Evolutionary conservation across 352 stramenopile species (phyloP), one percentile per base, ranked within the genome.

Genomic region (Pythium plurisporium): DNA sequence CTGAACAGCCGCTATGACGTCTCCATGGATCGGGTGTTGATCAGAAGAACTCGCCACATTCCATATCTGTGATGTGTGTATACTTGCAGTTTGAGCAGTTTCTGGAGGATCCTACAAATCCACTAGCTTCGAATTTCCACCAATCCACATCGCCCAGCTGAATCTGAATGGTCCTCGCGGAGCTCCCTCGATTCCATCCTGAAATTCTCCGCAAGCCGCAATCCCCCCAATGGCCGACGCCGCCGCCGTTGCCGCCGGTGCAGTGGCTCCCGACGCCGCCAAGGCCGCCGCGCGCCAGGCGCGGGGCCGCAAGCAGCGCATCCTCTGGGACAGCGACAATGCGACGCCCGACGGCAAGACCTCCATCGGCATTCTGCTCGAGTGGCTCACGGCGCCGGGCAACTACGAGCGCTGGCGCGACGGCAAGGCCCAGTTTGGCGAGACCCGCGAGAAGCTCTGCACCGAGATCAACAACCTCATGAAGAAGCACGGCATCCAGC

Each of bases 261-360:
- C 47, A 4, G 17, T 27, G 22, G 42, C 14, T 5, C 31, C 31
- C 47, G 47, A 54, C 14, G 34, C 23, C 19, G 31, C 23, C 46
- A 44, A 23, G 7, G 53, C 42, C 25, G 36, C 50, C 10, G 48
- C 40, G 31, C 62, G 62, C 33, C 38, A 43, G 3, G 29, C 57
- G 29, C 73, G 73, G 6, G 46, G 52, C 49, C 62, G 62, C 57
- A 65, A 80, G 49, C 80, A 88, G 64, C 80, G 80, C 44, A 84
- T 90, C 48, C 74, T 90, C 30, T 90, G 80, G 80, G 80, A 90
- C 59, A 87, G 74, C 48, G 80, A 90, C 67, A 86, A 59, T 42
- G 63, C 65, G 20, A 80, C 72, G 44, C 70, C 72, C 38, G 80
- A 72, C 41, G 77, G 80, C 62, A 90, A 88, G 69, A 88, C 80